Evolutionary conservation across 306 rosid species (phyloP), one percentile per base, ranked within the genome.

Genomic region (Lablab purpureus): DNA sequence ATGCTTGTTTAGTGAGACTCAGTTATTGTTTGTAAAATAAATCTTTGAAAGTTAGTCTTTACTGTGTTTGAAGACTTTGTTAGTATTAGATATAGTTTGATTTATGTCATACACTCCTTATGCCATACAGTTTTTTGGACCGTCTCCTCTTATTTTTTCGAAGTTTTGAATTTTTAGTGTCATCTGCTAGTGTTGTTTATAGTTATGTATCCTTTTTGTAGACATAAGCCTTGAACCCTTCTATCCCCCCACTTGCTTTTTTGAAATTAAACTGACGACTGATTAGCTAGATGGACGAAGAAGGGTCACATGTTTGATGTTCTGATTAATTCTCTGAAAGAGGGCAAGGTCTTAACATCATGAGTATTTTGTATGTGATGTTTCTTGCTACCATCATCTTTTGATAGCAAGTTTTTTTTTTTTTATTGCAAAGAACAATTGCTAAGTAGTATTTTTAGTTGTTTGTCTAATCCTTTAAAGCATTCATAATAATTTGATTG

Each of bases 401-500:
- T 17, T 58, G 21, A 4, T 37, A n/a, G 10, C 37, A 60, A 73
- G 10, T 47, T 73, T 1, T 36, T 10, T 32, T 43, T 70, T 27
- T 51, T 51, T 25, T 47, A 10, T 36, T 64, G 25, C 13, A 10
- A 10, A 25, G 14, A 50, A 8, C 64, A 55, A 19, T 23, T 10
- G 8, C 59, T 50, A 41, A 52, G 19, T 51, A 15, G 17, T 17
- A 9, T 22, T 30, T 69, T 54, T 9, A 7, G 18, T 60, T 72
- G 43, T 28, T 12, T 27, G 27, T 22, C 3, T 10, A 32, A 45
- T 50, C 18, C 37, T 76, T 62, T 72, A 19, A 54, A 54, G 43
- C 8, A 18, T 34, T 56, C 19, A 30, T 25, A 43, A 22, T 11
- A 22, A 22, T 28, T 78, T 88, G 87, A 82, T 85, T 71, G 76